Base-by-base conservation (phyloP, 2,329 filamentous ascomycete species). In the Gaeumannomyces tritici region DNA sequence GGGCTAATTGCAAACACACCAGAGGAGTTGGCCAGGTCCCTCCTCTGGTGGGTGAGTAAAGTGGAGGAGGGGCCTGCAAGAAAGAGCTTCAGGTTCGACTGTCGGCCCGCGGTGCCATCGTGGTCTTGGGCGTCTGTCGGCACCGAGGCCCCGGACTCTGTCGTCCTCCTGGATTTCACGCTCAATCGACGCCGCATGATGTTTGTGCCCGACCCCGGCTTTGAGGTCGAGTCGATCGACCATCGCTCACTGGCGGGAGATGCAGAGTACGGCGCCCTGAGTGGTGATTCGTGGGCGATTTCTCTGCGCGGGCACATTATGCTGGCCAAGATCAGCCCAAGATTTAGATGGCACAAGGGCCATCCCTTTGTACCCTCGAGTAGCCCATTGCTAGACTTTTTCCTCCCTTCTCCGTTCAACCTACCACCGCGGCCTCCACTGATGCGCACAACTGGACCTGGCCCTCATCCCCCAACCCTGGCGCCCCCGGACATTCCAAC, bases 81-180 rank as follows among this genome's bases (percentile, higher is more conserved):
- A 27, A 29, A 58, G 13, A 58, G 29, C 56, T 27, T 12, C 26
- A 58, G 27, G 15, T 33, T 29, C 56, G 29, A 33, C 26, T 58
- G 56, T 29, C 28, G 56, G 21, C 18, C 13, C 13, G 9, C 21
- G 56, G 29, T 58, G 29, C 60, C 60, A n/a, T 56, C 60, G 27
- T 61, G 60, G 60, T 61, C 60, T 15, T 61, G 60, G 60, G 60
- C 35, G n/a, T 61, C 60, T 24, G 55, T 61, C 21, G 54, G 55
- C n/a, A 35, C 60, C 12, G 55, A 35, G 24, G 28, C 47, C 28
- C 28, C 27, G 29, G 51, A 57, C 54, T 56, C 29, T 2, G 29
- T 56, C 29, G 31, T 51, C 42, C 42, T 51, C 21, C 18, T 51
- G 42, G 42, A 51, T n/a, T n/a, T n/a, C 21, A 51, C 42, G 7